These are phyloP conservation scores for Lipomyces mesembrius DNA, from an alignment of 805 yeast species.

Conservation along the genomic window DNA sequence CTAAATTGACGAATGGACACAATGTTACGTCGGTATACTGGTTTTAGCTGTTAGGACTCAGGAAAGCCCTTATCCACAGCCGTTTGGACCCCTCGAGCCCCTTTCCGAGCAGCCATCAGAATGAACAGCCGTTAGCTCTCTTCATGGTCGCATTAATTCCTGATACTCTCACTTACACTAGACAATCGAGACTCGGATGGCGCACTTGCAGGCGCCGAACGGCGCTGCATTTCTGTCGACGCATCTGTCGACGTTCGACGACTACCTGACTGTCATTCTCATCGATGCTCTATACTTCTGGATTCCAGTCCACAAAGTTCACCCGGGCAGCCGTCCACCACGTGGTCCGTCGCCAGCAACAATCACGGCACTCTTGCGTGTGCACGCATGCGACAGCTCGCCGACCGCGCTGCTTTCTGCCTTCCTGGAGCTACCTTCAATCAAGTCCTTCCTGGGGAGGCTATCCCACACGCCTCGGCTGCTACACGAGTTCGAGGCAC, in stretches of 20 bases:
- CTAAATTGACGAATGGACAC: too few relatives aligned
- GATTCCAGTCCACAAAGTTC: conserved; percentile 32
- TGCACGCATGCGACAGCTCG: background rate
- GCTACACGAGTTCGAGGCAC: conserved; percentile 46
- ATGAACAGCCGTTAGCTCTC: too few relatives aligned
- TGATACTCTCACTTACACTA: background rate
- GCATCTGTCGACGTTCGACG: conserved; percentile 31
- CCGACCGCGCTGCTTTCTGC: conserved; percentile 8
- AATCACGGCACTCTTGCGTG: conserved; percentile 18
- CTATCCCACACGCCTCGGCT: conserved; percentile 21
- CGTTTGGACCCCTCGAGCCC: background rate
- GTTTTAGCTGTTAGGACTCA: too few relatives aligned
- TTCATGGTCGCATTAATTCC: background rate
- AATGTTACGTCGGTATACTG: too few relatives aligned
- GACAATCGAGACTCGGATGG: background rate
- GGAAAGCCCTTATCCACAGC: too few relatives aligned
- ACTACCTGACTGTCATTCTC: conserved; percentile 29
- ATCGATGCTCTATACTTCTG: conserved; percentile 33
- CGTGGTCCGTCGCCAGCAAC: conserved; percentile 21
- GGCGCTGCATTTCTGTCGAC: conserved; percentile 17
- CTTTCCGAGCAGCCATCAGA: background rate
- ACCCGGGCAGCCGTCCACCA: conserved; percentile 26
- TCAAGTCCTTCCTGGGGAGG: conserved; percentile 20
- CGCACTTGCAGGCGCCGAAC: background rate
- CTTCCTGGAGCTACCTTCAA: conserved; percentile 18